A percentile compares a stretch with the other conserved stretches of the same genome.
Conservation (phyloP, 2,329 filamentous ascomycete genomes). For the Magnaporthales sp. region DNA sequence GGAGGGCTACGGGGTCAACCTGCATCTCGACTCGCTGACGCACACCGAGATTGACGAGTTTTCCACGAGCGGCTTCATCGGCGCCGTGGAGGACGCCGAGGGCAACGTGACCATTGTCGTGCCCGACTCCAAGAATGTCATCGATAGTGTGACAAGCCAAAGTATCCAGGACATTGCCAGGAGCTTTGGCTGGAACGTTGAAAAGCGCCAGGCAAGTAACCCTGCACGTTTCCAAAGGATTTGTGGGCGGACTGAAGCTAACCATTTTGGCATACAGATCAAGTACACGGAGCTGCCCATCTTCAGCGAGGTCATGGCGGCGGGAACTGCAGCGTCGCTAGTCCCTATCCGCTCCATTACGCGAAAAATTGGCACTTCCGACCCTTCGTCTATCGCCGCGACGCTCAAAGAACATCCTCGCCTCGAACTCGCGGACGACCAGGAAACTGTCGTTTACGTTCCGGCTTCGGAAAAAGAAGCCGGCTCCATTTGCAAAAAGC, state of each 20-base stretch:
- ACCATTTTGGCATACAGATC: constrained; percentile 35
- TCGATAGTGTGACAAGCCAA: constrained; percentile 77
- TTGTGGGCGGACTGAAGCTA: background rate
- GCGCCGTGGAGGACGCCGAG: constrained; percentile 53
- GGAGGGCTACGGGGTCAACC: constrained; percentile 87
- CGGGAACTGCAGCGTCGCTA: constrained; percentile 82
- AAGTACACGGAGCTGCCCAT: constrained; percentile 47
- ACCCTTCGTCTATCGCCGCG: constrained; percentile 29
- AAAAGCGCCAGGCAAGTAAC: constrained; percentile 55
- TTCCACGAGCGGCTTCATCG: constrained; percentile 88
- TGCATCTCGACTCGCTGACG: constrained; percentile 82
- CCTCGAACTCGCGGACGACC: constrained; percentile 25
- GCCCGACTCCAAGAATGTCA: constrained; percentile 79
- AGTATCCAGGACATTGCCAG: constrained; percentile 68
- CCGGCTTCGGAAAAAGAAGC: constrained; percentile 53
- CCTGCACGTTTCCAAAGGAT: no score
- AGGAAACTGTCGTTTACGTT: constrained; percentile 49
- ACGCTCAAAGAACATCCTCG: constrained; percentile 25
- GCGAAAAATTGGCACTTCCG: constrained; percentile 37
- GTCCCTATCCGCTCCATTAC: constrained; percentile 91
- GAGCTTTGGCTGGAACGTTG: constrained; percentile 76
- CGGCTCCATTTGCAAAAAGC: constrained; percentile 62
- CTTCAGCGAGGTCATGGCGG: constrained; percentile 74
- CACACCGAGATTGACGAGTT: constrained; percentile 91
- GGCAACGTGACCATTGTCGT: constrained; percentile 63